Base-by-base conservation (phyloP, 352 stramenopile genomes). In the Phytophthora colocasiae region DNA sequence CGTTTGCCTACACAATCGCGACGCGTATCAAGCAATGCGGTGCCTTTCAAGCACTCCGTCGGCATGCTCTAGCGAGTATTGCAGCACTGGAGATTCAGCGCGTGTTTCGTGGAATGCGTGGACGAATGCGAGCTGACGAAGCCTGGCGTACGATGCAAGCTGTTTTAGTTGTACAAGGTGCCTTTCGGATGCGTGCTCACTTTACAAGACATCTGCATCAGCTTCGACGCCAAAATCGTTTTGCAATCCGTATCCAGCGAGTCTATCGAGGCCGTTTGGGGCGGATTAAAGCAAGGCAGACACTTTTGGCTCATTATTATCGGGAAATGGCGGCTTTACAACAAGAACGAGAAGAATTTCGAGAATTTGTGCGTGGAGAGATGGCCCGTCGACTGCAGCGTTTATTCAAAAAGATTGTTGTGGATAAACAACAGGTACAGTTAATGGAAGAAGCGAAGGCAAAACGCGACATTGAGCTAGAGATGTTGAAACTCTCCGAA, bases 61-160 rank as follows among this genome's bases (percentile, higher is more conserved):
- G 54, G 17, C 57, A 75, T 22, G 73, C 81, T 19, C 73, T 92
- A 27, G 54, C 51, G 44, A 82, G 63, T 24, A 83, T 87, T 9
- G 84, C 81, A 22, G 81, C 80, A 19, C 66, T 85, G 4, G 84
- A 91, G 44, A 87, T 92, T 55, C 84, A 92, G 47, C 78, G 81
- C 4, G 67, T 82, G 17, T 80, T 79, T 56, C 81, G 84, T 8
- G 81, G 84, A 4, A 77, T 81, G 56, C 45, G 63, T 4, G 81
- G 78, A 0, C 66, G 84, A 12, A 66, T 72, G 6, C 27, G 59
- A 6, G 80, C 80, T 4, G 58, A 73, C 15, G 63, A 73, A 8
- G 57, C 73, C 22, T 75, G 66, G 61, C 52, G 24, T 19, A 68
- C 76, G 17, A 66, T 92, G 1, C 80, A 91, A 62, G 81, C 81